Evolutionary conservation across 805 yeast genomes (phyloP).

Genomic region (Wickerhamiella qilinensis): DNA sequence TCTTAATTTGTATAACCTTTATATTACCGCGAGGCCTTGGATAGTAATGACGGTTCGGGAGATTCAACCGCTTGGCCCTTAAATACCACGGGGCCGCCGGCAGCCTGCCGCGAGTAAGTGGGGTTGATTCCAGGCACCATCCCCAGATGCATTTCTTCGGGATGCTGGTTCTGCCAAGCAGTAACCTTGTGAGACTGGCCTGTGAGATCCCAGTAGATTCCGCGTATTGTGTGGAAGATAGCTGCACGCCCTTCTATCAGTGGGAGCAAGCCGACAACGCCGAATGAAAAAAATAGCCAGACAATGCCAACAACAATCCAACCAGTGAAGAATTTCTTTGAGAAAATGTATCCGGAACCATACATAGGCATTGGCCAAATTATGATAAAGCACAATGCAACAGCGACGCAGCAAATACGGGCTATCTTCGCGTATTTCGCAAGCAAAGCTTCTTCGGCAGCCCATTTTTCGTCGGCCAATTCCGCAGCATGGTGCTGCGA

Average conservation of each 20-base stretch:
- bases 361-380: conserved; percentile 95
- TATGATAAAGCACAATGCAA: conserved; percentile 49
- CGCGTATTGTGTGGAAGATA: conserved; percentile 47
- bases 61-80: no score
- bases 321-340: conserved; percentile 66
- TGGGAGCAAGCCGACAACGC: conserved; percentile 52
- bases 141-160: conserved; percentile 45
- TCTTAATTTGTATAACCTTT: no score
- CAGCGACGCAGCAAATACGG: conserved; percentile 38
- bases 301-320: conserved; percentile 74
- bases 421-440: conserved; percentile 46
- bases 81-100: no score
- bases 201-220: conserved; percentile 70
- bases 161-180: conserved; percentile 61
- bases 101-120: no score
- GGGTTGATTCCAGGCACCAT: conserved; percentile 1
- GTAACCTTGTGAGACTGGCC: conserved; percentile 61
- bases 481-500: conserved; percentile 3
- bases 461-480: conserved; percentile 8
- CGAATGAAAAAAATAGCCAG: conserved; percentile 45
- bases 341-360: conserved; percentile 61
- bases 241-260: conserved; percentile 58
- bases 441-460: conserved; percentile 35
- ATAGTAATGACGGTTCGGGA: no score
- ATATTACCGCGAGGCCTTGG: no score